Base-by-base conservation (phyloP, 2,329 filamentous ascomycete species). In the Cadophora gregata region DNA sequence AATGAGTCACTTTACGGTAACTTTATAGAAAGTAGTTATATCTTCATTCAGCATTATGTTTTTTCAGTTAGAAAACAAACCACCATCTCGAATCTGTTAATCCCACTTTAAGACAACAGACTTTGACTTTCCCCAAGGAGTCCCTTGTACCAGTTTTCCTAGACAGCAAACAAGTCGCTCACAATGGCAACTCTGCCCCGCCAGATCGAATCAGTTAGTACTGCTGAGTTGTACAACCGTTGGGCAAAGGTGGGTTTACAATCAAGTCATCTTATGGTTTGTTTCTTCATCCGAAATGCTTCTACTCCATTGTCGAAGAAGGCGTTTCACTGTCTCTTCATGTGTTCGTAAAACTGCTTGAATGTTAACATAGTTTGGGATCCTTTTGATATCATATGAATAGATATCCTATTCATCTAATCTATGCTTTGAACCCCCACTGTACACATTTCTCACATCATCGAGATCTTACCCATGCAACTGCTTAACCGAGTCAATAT, bases 161-260 rank as follows among this genome's bases (percentile, higher is more conserved):
- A 16, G 8, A 60, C 38, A 3, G 25, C 1, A 12, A 29, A 12
- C 5, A 47, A 5, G 19, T 33, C 6, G 14, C 3, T 51, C 55
- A 68, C 19, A 45, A 70, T 69, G 67, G 50, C 62, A 63, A 56
- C 63, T 16, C 27, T 66, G 47, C 45, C 70, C 9, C 67, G 64
- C 29, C 64, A 59, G 38, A 66, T 77, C 61, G 67, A 75, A 33
- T 78, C 77, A 10, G 70, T 79, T 3, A 69, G 77, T n/a, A 85
- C 79, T 0, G 74, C 77, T 38, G 76, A 79, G n/a, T 79, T 83
- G 14, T 85, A 85, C 71, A 75, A 83, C 60, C 78, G 80, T 64
- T 85, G 83, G 83, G 80, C 83, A 31, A 69, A 72, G 53, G 74
- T 75, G 72, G 6, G 59, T 53, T 14, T 14, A 6, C 47, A n/a